These are phyloP conservation scores for Centella asiatica DNA, from an alignment of 129 eudicot species.

Conservation along the genomic window DNA sequence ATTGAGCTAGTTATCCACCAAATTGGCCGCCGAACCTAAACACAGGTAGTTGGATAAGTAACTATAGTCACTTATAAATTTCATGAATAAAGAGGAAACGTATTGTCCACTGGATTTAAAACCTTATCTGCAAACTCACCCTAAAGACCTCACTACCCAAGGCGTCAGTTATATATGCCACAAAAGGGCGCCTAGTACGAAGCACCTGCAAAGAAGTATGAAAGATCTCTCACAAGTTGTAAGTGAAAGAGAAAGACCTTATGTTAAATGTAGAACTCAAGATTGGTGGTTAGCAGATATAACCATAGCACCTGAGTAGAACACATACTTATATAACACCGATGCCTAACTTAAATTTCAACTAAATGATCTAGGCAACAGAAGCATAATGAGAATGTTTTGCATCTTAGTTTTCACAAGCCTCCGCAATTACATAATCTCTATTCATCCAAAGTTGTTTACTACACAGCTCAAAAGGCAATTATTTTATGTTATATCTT, in stretches of 20 bases:
- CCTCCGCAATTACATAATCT: too few species aligned
- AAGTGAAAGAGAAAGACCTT: background rate
- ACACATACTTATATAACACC: background rate
- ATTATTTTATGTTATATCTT: too few species aligned
- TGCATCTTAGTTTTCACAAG: too few species aligned
- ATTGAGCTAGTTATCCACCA: constrained; percentile 99
- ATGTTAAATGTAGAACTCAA: background rate
- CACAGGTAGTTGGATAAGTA: constrained; percentile 14
- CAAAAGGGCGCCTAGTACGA: constrained; percentile 78
- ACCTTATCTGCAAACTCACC: constrained; percentile 31
- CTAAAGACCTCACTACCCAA: constrained; percentile 78
- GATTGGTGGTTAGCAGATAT: background rate
- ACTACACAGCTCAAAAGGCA: too few species aligned
- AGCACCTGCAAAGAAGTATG: constrained; percentile 59
- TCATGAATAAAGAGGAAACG: background rate
- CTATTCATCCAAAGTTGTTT: too few species aligned
- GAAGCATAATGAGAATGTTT: background rate
- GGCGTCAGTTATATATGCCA: constrained; percentile 76
- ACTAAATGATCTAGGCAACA: background rate
- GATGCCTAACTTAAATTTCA: too few species aligned
- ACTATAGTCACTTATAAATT: constrained; percentile 10
- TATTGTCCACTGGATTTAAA: constrained; percentile 5
- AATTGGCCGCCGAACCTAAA: constrained; percentile 87
- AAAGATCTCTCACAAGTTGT: constrained; percentile 2
- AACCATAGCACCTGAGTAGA: background rate